Evolutionary conservation across 768 basidiomycete genomes (phyloP).

Genomic region (Boletus subcaerulescens): DNA sequence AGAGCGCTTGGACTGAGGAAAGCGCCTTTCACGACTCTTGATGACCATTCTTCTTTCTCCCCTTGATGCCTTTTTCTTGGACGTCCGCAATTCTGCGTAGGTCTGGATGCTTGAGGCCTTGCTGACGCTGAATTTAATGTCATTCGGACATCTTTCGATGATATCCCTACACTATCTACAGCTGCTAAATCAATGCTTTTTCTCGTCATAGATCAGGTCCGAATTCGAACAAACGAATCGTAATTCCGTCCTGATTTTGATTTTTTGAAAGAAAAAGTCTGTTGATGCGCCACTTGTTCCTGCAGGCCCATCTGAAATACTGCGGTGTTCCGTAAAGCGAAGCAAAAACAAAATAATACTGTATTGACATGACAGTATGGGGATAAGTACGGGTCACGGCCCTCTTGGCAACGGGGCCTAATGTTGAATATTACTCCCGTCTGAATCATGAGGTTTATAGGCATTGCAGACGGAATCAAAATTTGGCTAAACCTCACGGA

Average conservation of each 20-base stretch:
- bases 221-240: not conserved
- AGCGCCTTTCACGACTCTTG: slow-evolving; percentile 1
- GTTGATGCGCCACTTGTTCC: no score
- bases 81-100: not conserved
- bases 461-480: not conserved
- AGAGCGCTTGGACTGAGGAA: slow-evolving; percentile 5
- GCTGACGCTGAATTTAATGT: slow-evolving; percentile 7
- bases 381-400: not conserved
- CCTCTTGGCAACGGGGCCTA: not conserved
- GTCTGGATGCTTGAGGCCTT: slow-evolving; percentile 5
- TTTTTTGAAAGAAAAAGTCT: no score
- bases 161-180: slow-evolving; percentile 30
- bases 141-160: slow-evolving; percentile 16
- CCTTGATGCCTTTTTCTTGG: slow-evolving; percentile 9
- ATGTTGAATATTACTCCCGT: not conserved
- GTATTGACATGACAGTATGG: not conserved
- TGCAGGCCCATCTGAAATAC: no score
- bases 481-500: not conserved
- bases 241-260: not conserved
- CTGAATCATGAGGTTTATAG: not conserved
- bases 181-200: slow-evolving; percentile 10
- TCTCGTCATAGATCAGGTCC: not conserved
- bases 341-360: no score
- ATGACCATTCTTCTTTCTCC: slow-evolving; percentile 5
- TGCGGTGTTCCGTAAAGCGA: no score